phyloP scores from a whole-genome alignment of 2,329 filamentous ascomycete species.

The Alternaria postmessia region DNA sequence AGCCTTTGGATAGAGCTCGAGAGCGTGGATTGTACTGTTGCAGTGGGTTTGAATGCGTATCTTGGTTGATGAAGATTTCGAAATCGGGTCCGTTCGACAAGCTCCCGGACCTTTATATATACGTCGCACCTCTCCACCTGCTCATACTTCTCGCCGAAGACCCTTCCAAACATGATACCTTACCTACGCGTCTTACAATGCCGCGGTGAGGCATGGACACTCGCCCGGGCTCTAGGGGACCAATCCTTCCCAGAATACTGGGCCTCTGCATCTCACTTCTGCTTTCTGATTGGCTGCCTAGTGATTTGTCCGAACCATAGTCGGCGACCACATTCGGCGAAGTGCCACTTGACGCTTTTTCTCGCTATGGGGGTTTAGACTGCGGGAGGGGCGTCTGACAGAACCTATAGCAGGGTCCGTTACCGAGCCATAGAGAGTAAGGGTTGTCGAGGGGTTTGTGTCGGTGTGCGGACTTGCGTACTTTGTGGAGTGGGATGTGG shows the following conservation, averaged over 20 bases:
- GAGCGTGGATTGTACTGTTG: neutral
- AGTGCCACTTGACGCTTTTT: conserved; percentile 7
- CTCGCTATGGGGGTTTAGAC: conserved; percentile 3
- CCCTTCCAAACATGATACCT: neutral
- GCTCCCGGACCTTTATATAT: conserved; percentile 2
- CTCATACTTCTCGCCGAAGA: neutral
- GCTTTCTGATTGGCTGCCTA: conserved; percentile 7
- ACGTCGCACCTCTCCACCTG: neutral
- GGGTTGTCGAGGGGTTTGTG: neutral
- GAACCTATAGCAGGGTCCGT: conserved; percentile 17
- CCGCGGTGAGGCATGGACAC: neutral
- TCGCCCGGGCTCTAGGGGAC: neutral
- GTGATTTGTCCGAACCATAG: conserved; percentile 21
- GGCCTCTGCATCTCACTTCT: neutral
- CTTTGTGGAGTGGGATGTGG: neutral
- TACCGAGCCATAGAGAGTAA: neutral
- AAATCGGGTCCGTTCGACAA: neutral
- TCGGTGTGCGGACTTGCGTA: conserved; percentile 5
- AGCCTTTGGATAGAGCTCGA: neutral
- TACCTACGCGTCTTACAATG: neutral
- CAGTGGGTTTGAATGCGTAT: neutral
- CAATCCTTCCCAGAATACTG: neutral
- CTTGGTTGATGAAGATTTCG: neutral
- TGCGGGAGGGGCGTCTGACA: conserved; percentile 20
- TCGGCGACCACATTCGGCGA: conserved; percentile 31